Conservation (phyloP, 2,329 filamentous ascomycete genomes). For the Aspergillus pseudonomiae region DNA sequence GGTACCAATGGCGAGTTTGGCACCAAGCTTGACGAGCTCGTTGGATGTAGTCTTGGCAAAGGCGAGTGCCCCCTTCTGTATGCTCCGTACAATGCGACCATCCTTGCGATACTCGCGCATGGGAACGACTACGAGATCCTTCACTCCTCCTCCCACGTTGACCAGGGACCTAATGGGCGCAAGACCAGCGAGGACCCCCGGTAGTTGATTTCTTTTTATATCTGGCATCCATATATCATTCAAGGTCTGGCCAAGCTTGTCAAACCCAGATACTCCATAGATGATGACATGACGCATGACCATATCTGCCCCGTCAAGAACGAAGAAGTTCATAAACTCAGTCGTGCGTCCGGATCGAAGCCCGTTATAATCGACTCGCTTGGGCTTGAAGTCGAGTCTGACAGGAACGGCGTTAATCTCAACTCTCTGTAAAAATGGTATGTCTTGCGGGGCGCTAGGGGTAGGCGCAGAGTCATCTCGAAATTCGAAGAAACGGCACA, state of each 20-base stretch:
- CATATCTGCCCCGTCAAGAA: constrained; percentile 86
- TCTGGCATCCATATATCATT: constrained; percentile 98
- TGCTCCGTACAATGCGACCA: constrained; percentile 84
- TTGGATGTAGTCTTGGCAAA: constrained; percentile 94
- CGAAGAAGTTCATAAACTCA: constrained; percentile 98
- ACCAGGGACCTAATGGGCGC: constrained; percentile 88
- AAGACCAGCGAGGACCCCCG: constrained; percentile 82
- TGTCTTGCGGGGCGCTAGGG: constrained; percentile 66
- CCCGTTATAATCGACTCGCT: constrained; percentile 93
- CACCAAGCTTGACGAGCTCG: constrained; percentile 90
- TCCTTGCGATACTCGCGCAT: constrained; percentile 94
- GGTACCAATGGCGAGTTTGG: constrained; percentile 91
- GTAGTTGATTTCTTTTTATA: constrained; percentile 84
- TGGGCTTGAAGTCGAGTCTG: constrained; percentile 95
- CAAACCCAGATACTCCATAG: constrained; percentile 89
- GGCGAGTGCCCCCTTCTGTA: constrained; percentile 84
- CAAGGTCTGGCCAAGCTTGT: constrained; percentile 82
- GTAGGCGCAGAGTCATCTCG: constrained; percentile 69
- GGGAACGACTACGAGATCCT: constrained; percentile 83
- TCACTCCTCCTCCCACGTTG: constrained; percentile 85
- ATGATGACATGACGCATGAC: constrained; percentile 85
- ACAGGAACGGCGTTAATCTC: constrained; percentile 84
- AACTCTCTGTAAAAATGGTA: constrained; percentile 85
- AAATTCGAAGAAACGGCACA: constrained; percentile 97
- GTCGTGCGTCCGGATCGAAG: constrained; percentile 91